phyloP scores from a whole-genome alignment of 192 early-diverging fungal species.

The Funneliformis mosseae region DNA sequence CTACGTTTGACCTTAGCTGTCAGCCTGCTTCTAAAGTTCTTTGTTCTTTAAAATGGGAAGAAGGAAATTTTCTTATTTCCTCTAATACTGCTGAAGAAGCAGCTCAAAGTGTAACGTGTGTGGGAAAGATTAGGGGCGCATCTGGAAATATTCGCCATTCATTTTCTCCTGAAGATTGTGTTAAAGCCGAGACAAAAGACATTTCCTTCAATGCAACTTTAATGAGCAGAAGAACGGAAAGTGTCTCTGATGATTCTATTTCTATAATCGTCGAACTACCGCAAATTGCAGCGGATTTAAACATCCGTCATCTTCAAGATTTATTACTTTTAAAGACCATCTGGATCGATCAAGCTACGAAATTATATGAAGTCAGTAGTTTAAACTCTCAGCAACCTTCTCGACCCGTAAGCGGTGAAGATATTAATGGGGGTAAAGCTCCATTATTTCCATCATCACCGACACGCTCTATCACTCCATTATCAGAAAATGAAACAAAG shows the following conservation, averaged over 20 bases:
- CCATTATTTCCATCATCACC: constrained; percentile 9
- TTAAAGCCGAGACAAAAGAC: constrained; percentile 61
- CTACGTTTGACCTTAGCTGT: constrained; percentile 71
- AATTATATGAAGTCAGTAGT: constrained; percentile 39
- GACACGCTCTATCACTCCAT: constrained; percentile 7
- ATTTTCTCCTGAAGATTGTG: constrained; percentile 76
- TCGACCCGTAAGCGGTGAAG: neutral
- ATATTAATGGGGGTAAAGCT: neutral
- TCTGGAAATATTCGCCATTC: constrained; percentile 67
- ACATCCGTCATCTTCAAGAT: constrained; percentile 75
- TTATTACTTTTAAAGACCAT: constrained; percentile 66
- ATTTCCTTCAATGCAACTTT: constrained; percentile 64
- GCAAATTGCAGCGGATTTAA: constrained; percentile 54
- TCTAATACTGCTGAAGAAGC: constrained; percentile 44
- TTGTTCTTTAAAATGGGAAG: constrained; percentile 66
- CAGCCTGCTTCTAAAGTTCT: constrained; percentile 75
- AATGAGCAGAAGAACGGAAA: constrained; percentile 50
- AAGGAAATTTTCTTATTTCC: constrained; percentile 66
- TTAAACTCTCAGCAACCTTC: neutral
- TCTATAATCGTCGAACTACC: constrained; percentile 63
- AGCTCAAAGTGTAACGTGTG: constrained; percentile 53
- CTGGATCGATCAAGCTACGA: constrained; percentile 63
- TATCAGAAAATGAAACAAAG: constrained; percentile 35
- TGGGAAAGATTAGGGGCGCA: constrained; percentile 58
- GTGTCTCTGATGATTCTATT: constrained; percentile 52